phyloP scores from a whole-genome alignment of 108 stramenopile genomes.

The Epithemia pelagica region DNA sequence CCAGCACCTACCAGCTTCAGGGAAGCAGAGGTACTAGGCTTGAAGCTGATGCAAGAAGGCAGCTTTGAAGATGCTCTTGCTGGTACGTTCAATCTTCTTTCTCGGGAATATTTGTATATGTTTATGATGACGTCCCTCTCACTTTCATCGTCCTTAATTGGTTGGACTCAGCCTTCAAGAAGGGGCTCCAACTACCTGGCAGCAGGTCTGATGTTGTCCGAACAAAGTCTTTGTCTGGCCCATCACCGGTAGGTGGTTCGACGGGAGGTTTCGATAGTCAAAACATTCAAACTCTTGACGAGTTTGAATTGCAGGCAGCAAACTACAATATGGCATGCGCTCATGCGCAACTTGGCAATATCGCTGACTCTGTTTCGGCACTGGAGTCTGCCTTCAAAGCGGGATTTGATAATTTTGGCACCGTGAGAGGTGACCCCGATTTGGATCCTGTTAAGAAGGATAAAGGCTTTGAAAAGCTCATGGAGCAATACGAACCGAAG shows the following conservation, averaged over 20 bases:
- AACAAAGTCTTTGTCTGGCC: constrained; percentile 51
- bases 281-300: constrained; percentile 46
- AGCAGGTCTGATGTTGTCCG: constrained; percentile 59
- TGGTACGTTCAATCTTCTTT: constrained; percentile 43
- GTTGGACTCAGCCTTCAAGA: constrained; percentile 74
- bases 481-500: constrained; percentile 52
- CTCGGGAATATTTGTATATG: too few relatives aligned
- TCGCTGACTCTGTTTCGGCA: constrained; percentile 51
- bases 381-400: constrained; percentile 57
- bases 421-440: constrained; percentile 71
- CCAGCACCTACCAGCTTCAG: constrained; percentile 48
- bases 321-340: constrained; percentile 84
- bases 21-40: constrained; percentile 73
- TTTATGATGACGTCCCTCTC: too few relatives aligned
- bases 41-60: constrained; percentile 76
- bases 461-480: constrained; percentile 49
- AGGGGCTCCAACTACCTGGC: constrained; percentile 70
- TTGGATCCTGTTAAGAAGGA: constrained; percentile 36
- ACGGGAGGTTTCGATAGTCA: constrained; percentile 51
- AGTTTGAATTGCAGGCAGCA: constrained; percentile 78
- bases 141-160: too few relatives aligned
- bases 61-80: constrained; percentile 56
- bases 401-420: constrained; percentile 75
- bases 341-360: constrained; percentile 51
- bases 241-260: constrained; percentile 73